Percentiles rank a stretch among this genome's conserved stretches.
Conservation (phyloP, 2,329 filamentous ascomycete genomes). For the Aspergillus hiratsukae region DNA sequence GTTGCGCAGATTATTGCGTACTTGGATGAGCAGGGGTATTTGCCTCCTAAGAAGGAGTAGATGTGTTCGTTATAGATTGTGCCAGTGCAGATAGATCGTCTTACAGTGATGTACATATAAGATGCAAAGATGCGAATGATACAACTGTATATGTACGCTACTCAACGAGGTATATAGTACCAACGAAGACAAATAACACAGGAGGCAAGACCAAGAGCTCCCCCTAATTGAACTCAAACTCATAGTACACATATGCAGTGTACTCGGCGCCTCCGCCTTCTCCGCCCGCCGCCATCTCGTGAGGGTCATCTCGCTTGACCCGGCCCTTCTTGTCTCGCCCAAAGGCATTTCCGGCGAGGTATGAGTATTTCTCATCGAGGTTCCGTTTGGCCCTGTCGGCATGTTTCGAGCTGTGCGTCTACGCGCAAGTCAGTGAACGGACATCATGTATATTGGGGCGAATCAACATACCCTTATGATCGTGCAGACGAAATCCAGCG, state of each 20-base stretch:
- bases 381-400: slow-evolving; percentile 73
- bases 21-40: slow-evolving; percentile 64
- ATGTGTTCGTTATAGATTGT: too few species aligned
- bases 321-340: slow-evolving; percentile 90
- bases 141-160: slow-evolving; percentile 13
- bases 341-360: slow-evolving; percentile 91
- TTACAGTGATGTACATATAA: neutral
- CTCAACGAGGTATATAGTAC: slow-evolving; percentile 3
- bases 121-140: neutral
- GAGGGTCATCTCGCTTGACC: slow-evolving; percentile 84
- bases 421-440: neutral
- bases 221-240: slow-evolving; percentile 69
- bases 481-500: slow-evolving; percentile 80
- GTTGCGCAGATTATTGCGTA: slow-evolving; percentile 80
- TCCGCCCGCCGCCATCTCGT: slow-evolving; percentile 74
- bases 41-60: slow-evolving; percentile 39
- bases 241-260: slow-evolving; percentile 95
- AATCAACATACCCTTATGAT: slow-evolving; percentile 67
- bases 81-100: neutral
- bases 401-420: slow-evolving; percentile 74
- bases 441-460: too few species aligned
- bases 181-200: slow-evolving; percentile 3
- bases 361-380: slow-evolving; percentile 80
- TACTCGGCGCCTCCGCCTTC: slow-evolving; percentile 76
- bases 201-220: neutral